Evolutionary conservation across 495 filamentous ascomycete species (phyloP), one percentile per base, ranked within the genome.

Genomic region (Aspergillus carlsbadensis): DNA sequence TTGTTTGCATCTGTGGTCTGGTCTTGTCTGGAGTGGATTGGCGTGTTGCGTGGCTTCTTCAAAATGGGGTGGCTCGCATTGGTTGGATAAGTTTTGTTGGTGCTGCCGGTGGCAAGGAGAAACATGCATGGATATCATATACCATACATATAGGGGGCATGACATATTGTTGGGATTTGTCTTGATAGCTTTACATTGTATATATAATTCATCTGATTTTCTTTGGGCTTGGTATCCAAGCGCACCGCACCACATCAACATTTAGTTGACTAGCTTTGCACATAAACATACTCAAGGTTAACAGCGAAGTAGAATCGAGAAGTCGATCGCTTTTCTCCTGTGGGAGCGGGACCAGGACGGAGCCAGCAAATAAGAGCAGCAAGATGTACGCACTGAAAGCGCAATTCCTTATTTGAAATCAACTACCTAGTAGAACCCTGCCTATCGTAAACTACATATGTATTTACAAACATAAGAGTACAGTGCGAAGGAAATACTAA

Each of bases 131-230:
- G 8, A 29, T 29, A 3, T 29, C n/a, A 35, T 36, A 7, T 33
- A 34, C 26, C 26, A 34, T 49, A 49, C 17, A 43, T 10, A 43
- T 10, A 22, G 18, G 41, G 41, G 41, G 26, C 8, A 29, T 29
- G 26, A 29, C 10, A 22, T 41, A 41, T 7, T 41, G 18, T n/a
- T 11, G 29, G 5, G 18, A 49, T 15, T 33, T 49, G 10, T 8
- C 11, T 22, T 22, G 10, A 36, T 41, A 18, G n/a, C 18, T 41
- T 7, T 5, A 20, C 6, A 7, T 49, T n/a, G 46, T 36, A 49
- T 49, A 49, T 49, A 49, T 29, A 49, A 36, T 49, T 22, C 36
- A 35, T 20, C 18, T 29, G 1, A 18, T 47, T 46, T 29, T n/a
- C n/a, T n/a, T n/a, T n/a, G n/a, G n/a, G n/a, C n/a, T n/a, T n/a